Conservation (phyloP, 441 rosid species). For the Cnidoscolus chayamansa region DNA sequence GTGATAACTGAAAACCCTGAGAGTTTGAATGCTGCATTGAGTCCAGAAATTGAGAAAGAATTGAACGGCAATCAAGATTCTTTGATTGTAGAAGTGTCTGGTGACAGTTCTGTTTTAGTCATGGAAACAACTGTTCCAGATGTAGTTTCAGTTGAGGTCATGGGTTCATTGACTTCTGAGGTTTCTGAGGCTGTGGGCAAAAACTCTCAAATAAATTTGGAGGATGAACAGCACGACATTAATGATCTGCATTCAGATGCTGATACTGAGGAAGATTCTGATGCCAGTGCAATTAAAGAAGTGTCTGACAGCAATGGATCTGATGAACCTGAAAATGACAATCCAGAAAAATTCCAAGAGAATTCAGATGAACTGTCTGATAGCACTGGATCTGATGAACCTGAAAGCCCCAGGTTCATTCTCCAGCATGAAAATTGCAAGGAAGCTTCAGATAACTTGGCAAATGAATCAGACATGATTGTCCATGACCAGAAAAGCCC, state of each 20-base stretch:
- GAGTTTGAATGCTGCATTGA: neutral
- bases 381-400: neutral
- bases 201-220: slow-evolving; percentile 11
- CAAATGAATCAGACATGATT: neutral
- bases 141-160: neutral
- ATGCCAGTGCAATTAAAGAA: neutral
- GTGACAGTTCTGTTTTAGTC: slow-evolving; percentile 5
- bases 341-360: neutral
- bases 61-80: neutral
- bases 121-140: neutral
- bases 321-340: slow-evolving; percentile 2
- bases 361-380: neutral
- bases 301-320: neutral
- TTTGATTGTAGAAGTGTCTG: slow-evolving; percentile 7
- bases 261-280: neutral
- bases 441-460: neutral
- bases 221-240: neutral
- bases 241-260: neutral
- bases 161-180: neutral
- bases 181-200: neutral
- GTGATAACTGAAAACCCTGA: slow-evolving; percentile 18
- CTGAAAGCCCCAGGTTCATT: neutral
- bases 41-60: slow-evolving; percentile 4
- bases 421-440: neutral
- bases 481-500: slow-evolving; percentile 13